Conservation (phyloP, 1,284 basidiomycete genomes). For the Trichosporon sp. region DNA sequence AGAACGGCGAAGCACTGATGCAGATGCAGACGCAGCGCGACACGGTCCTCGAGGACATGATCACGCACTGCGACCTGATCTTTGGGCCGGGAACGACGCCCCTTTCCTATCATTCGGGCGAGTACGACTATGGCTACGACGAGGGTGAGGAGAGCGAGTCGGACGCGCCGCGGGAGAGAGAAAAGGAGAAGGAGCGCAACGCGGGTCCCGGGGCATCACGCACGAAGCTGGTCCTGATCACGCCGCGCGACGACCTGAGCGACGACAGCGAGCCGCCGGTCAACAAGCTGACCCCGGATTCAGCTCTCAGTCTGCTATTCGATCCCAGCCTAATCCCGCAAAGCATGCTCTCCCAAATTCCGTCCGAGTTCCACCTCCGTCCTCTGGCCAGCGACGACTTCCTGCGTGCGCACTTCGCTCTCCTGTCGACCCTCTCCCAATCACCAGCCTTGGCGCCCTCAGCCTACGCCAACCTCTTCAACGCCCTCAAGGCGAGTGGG, state of each 20-base stretch:
- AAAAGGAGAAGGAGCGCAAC: neutral
- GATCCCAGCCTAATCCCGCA: constrained; percentile 57
- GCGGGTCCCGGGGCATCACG: neutral
- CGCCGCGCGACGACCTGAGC: constrained; percentile 1
- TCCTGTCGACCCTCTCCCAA: constrained; percentile 73
- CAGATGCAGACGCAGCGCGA: constrained; percentile 67
- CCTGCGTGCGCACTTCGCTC: constrained; percentile 70
- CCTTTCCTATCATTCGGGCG: neutral
- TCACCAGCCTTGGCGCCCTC: constrained; percentile 69
- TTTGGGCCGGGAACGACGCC: neutral
- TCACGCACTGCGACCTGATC: constrained; percentile 56
- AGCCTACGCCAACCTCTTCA: constrained; percentile 65
- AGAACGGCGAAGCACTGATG: constrained; percentile 64
- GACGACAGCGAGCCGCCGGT: neutral
- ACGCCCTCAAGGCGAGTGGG: constrained; percentile 47
- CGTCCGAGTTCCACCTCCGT: constrained; percentile 54
- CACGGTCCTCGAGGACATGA: constrained; percentile 79
- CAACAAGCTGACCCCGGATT: constrained; percentile 58
- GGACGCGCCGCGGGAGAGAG: too few species aligned
- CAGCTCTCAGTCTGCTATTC: constrained; percentile 69
- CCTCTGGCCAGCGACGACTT: constrained; percentile 84
- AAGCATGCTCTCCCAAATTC: constrained; percentile 18
- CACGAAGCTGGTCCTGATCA: neutral
- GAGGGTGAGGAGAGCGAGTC: constrained; percentile 1
- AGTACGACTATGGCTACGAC: neutral